These are phyloP conservation scores for Zasmidium cellare DNA, from an alignment of 2,329 filamentous ascomycete species.

Conservation along the genomic window DNA sequence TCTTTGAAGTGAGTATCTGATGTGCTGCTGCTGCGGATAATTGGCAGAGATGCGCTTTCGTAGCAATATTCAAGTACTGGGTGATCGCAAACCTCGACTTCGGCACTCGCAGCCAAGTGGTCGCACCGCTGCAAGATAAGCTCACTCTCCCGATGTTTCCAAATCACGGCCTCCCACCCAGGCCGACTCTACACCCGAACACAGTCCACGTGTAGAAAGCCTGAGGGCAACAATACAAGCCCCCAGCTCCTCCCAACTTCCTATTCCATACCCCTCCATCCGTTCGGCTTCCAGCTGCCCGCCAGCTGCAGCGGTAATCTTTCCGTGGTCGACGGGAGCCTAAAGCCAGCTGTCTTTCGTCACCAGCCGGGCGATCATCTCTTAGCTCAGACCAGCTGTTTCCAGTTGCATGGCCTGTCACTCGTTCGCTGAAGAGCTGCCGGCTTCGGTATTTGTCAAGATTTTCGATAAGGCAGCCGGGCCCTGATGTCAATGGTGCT, in stretches of 20 bases:
- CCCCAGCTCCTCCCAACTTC: neutral
- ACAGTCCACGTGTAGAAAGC: no score
- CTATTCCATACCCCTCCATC: neutral
- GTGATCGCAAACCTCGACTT: no score
- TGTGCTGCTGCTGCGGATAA: no score
- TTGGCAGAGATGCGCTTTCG: no score
- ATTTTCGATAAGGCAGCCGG: no score
- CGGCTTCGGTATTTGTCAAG: neutral
- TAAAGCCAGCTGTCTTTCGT: neutral
- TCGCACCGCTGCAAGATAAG: neutral
- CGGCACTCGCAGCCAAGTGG: neutral
- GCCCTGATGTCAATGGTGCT: neutral
- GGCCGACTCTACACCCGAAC: no score
- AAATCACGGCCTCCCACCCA: no score
- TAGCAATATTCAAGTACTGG: no score
- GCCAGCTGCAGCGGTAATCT: neutral
- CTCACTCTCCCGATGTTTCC: no score
- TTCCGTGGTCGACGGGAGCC: neutral
- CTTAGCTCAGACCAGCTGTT: neutral
- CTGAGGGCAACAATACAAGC: neutral
- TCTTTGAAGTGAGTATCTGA: neutral
- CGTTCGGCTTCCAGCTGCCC: neutral
- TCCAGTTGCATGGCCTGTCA: neutral
- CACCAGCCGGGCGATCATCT: neutral
- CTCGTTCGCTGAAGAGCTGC: neutral